Evolutionary conservation across 768 basidiomycete genomes (phyloP), one percentile per base, ranked within the genome.

Genomic region (Paxillus ammoniavirescens): DNA sequence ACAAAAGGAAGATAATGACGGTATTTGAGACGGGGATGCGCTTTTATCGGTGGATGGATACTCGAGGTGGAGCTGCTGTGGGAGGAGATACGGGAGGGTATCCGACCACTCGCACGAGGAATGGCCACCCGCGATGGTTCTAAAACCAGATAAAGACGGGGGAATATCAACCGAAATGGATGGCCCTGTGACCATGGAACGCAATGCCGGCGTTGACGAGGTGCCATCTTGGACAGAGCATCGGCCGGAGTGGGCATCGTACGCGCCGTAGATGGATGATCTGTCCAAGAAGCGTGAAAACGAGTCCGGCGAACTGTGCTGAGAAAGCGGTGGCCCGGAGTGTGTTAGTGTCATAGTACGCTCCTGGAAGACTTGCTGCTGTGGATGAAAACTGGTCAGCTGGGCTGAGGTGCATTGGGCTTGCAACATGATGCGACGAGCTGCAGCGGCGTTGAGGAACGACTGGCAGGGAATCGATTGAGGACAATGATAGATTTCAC

Each of bases 271-370:
- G 56, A 55, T 53, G 56, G 65, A 57, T 61, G 65, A 68, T 66
- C 67, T 54, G 53, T 64, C 67, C 58, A 69, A 53, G 67, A 67
- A 67, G 67, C 58, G 62, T 45, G 60, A 4, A 15, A 58, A 59
- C 49, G 65, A 55, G 58, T 66, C 65, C 55, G 64, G 55, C 8
- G 61, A 59, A 55, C 40, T 54, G 10, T 50, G 49, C 36, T 48
- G 56, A 57, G 58, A 46, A 60, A 51, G 44, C 35, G 52, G 35
- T 42, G 56, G 55, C 8, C 54, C 57, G 30, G 53, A 15, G 42
- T 47, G 52, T 15, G 45, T 28, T 17, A 44, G 45, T 33, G 49
- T 26, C 53, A 61, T 40, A n/a, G n/a, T n/a, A 28, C 61, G 62
- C 44, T 59, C 54, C 50, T 58, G 56, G 42, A 59, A 60, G 28